Base-by-base conservation (phyloP, 2,329 filamentous ascomycete genomes). In the Ceratocystis alfenasii region DNA sequence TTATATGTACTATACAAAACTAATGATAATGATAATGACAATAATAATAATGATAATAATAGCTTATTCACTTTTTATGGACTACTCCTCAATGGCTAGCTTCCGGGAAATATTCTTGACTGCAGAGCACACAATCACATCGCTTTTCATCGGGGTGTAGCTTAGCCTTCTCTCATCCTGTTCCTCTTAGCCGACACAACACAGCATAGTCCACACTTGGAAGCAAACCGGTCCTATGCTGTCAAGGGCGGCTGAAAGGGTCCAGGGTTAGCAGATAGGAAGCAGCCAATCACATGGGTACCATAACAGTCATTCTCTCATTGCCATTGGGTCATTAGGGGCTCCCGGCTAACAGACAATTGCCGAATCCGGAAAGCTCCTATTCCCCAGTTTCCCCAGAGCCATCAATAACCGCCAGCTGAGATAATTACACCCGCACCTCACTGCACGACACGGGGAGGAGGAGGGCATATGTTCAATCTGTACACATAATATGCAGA, bases 311-410 rank as follows among this genome's bases (percentile, higher is more conserved):
- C 36, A 15, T 22, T 20, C 22, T 28, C 36, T 48, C 41, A 17
- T 61, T 62, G n/a, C 64, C 36, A 67, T 50, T 50, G 44, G 53
- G 67, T 12, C 12, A 41, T 41, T 28, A 25, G 65, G 63, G 68
- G 57, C 50, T 67, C 48, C 62, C 69, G 68, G 67, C 66, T 67
- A 66, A 66, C 67, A 48, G 48, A 41, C 17, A 41, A 15, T 66
- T 50, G 25, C 57, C 57, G 45, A 33, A 66, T 62, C 59, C 45
- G 57, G 64, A 66, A 66, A 62, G 64, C 55, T 65, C 53, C 64
- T 60, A 41, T 59, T 59, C 55, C 28, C 55, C 55, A 59, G 55
- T n/a, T 25, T 20, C 53, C 8, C 28, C 55, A 44, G 28, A 25
- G 15, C 28, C 28, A 59, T 3, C 12, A 59, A 59, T 59, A 59